Evolutionary conservation across 2,329 filamentous ascomycete species (phyloP).

Genomic region (Cytospora piceae): DNA sequence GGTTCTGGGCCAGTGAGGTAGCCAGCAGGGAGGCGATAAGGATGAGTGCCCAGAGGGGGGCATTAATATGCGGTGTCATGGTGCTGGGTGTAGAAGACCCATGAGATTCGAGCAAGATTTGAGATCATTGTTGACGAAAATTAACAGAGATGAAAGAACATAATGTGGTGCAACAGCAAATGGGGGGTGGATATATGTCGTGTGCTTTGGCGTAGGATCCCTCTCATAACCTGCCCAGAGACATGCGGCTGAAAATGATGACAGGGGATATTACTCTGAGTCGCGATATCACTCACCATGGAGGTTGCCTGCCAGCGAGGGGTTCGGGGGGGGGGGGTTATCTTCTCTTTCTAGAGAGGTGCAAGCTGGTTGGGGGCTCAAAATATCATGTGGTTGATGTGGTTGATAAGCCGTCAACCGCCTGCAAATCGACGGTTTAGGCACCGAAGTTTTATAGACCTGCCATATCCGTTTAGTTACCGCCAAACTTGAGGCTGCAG

Average conservation of each 20-base stretch:
- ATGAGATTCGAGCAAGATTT: background rate
- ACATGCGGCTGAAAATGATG: constrained; percentile 5
- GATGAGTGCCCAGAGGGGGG: background rate
- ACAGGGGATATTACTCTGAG: background rate
- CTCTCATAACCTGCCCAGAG: background rate
- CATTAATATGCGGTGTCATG: background rate
- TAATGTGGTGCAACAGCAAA: background rate
- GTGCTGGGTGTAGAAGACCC: background rate
- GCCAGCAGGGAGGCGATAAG: background rate
- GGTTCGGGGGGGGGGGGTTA: too few relatives aligned
- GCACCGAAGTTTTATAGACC: background rate
- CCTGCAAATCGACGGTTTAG: constrained; percentile 1
- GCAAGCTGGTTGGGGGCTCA: background rate
- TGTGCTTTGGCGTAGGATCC: background rate
- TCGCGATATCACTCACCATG: background rate
- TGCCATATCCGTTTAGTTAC: constrained; percentile 11
- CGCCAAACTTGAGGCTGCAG: background rate
- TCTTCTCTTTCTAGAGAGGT: too few relatives aligned
- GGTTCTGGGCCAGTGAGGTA: background rate
- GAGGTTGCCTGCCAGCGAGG: too few relatives aligned
- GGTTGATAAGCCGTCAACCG: background rate
- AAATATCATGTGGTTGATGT: background rate
- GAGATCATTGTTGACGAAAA: background rate
- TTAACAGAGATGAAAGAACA: too few relatives aligned
- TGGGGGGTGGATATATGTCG: background rate